These are phyloP conservation scores for Cyclanthera cordifolia DNA, from an alignment of 306 rosid species.

Conservation along the genomic window DNA sequence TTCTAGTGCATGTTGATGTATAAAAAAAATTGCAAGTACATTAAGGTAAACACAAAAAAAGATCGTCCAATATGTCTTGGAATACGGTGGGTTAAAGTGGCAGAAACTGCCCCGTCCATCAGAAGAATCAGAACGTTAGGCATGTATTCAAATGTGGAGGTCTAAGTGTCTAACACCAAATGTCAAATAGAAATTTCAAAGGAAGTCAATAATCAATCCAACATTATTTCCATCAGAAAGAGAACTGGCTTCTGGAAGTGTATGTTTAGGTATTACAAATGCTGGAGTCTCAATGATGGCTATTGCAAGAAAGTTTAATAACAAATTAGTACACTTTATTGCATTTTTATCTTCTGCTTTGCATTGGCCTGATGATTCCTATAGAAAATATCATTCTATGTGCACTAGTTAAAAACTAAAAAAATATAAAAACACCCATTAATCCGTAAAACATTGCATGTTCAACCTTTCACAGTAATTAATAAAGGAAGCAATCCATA, in stretches of 20 bases:
- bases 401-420: conserved; percentile 14
- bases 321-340: conserved; percentile 5
- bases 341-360: conserved; percentile 14
- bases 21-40: not conserved
- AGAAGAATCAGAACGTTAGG: not conserved
- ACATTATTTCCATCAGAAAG: not conserved
- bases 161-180: not conserved
- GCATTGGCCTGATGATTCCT: conserved; percentile 13
- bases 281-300: not conserved
- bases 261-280: not conserved
- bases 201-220: not conserved
- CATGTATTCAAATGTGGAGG: not conserved
- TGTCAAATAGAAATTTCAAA: not conserved
- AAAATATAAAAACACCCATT: conserved; percentile 13
- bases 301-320: not conserved
- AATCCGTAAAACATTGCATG: conserved; percentile 11
- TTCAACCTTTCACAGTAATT: conserved; percentile 13
- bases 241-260: not conserved
- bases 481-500: conserved; percentile 12
- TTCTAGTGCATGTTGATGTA: not conserved
- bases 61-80: not conserved
- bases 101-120: not conserved
- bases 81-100: not conserved
- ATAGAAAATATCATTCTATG: conserved; percentile 13
- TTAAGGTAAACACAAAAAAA: not conserved